phyloP scores from a whole-genome alignment of 495 filamentous ascomycete genomes.

The Aspergillus haitiensis region DNA sequence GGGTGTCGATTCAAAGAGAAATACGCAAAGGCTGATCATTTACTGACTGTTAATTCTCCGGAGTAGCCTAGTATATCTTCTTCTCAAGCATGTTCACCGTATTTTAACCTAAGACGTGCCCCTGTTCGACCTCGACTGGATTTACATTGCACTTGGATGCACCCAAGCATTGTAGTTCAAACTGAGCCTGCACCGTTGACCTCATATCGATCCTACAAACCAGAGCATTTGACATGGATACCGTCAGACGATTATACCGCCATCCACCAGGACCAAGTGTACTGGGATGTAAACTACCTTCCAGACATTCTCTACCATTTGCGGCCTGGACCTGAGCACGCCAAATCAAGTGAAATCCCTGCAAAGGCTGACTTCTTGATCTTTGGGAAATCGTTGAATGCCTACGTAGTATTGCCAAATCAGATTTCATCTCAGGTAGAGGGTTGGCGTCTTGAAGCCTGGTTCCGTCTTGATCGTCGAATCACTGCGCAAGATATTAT shows the following conservation, averaged over 20 bases:
- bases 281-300: conserved; percentile 23
- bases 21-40: no score
- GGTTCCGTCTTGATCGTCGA: conserved; percentile 25
- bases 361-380: conserved; percentile 7
- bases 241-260: conserved; percentile 13
- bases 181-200: no score
- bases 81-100: no score
- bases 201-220: no score
- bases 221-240: no score
- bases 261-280: conserved; percentile 15
- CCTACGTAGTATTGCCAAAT: conserved; percentile 16
- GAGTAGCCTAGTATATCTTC: no score
- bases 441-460: conserved; percentile 29
- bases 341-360: conserved; percentile 3
- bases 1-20: no score
- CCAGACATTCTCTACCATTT: conserved; percentile 26
- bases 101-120: no score
- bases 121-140: no score
- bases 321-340: conserved; percentile 9
- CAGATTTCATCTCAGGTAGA: conserved; percentile 26
- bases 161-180: no score
- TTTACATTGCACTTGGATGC: no score
- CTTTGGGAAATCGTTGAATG: conserved; percentile 18
- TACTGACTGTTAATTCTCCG: no score
- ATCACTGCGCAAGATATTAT: conserved; percentile 26